These are phyloP conservation scores for Penicillium sp. DNA, from an alignment of 2,329 filamentous ascomycete genomes.

Conservation along the genomic window DNA sequence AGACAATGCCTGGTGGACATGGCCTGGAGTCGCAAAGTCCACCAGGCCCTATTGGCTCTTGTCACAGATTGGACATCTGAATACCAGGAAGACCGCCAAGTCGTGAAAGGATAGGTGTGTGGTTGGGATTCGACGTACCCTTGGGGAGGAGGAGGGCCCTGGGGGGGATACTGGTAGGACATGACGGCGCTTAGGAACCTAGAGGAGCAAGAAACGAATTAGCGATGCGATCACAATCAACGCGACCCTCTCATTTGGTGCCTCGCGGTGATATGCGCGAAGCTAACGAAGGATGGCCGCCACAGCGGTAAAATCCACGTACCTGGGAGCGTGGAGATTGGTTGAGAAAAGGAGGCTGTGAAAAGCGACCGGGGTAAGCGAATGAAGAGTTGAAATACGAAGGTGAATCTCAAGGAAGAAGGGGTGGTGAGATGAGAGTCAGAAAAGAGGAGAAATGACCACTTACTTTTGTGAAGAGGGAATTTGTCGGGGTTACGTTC, in stretches of 20 bases:
- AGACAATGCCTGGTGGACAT: neutral
- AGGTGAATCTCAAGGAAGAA: neutral
- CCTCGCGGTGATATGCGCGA: neutral
- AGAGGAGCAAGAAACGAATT: neutral
- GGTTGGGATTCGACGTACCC: conserved; percentile 15
- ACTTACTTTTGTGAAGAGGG: conserved; percentile 8
- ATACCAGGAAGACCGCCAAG: neutral
- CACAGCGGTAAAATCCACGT: conserved; percentile 5
- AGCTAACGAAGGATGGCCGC: neutral
- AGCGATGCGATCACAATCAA: conserved; percentile 10
- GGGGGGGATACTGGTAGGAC: conserved; percentile 47
- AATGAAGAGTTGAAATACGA: neutral
- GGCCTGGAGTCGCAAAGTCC: neutral
- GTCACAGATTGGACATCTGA: neutral
- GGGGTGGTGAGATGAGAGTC: neutral
- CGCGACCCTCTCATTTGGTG: neutral
- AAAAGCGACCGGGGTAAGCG: conserved; percentile 4
- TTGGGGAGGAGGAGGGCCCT: conserved; percentile 15
- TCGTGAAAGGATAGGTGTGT: neutral
- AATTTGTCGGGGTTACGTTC: conserved; percentile 9
- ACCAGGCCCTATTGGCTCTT: neutral
- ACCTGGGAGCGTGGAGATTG: conserved; percentile 7
- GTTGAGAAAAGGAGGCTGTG: conserved; percentile 1
- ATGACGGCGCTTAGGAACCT: conserved; percentile 27
- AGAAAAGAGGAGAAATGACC: conserved; percentile 12